Evolutionary conservation across 495 filamentous ascomycete species (phyloP), one percentile per base, ranked within the genome.

Genomic region (Aspergillus ellipticus): DNA sequence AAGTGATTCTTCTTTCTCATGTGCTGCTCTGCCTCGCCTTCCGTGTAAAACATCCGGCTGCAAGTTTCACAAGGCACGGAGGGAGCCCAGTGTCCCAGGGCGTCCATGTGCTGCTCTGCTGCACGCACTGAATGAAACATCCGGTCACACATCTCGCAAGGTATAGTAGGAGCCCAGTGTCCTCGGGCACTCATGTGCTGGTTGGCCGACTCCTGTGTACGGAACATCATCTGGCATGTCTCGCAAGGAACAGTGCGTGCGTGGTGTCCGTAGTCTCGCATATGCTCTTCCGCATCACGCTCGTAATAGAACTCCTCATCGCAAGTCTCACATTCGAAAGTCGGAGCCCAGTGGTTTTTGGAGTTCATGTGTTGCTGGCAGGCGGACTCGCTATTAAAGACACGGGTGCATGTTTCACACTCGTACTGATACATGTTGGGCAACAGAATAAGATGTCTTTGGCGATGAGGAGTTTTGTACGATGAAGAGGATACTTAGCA

Each of bases 121-220:
- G 60, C 60, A 13, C 26, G n/a, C n/a, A n/a, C n/a, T n/a, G n/a
- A n/a, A n/a, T n/a, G n/a, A n/a, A n/a, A n/a, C n/a, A n/a, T n/a
- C n/a, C 48, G 48, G 28, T 46, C 21, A 54, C 78, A 81, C 3
- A 66, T 73, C 17, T 79, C 68, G 56, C 75, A 80, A 21, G 66
- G 43, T 20, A 55, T 58, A 28, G 52, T 52, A 1, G 62, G 66
- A n/a, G 49, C 53, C 58, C 69, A 71, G 49, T 78, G 71, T 11
- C 47, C 56, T 1, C 37, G 2, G 19, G 17, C 57, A 42, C 67
- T 45, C 63, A 72, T 70, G 28, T 76, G 73, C 26, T 69, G 57
- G 9, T 60, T 39, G 15, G 51, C 57, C 20, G 60, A 58, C 11
- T 31, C 9, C 35, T 61, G 26, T 11, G 64, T 63, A 8, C 47